Percentiles rank a stretch among this genome's conserved stretches.
These are phyloP conservation scores for Cutaneotrichosporon sp. DNA, from an alignment of 1,284 basidiomycete species.

Conservation along the genomic window DNA sequence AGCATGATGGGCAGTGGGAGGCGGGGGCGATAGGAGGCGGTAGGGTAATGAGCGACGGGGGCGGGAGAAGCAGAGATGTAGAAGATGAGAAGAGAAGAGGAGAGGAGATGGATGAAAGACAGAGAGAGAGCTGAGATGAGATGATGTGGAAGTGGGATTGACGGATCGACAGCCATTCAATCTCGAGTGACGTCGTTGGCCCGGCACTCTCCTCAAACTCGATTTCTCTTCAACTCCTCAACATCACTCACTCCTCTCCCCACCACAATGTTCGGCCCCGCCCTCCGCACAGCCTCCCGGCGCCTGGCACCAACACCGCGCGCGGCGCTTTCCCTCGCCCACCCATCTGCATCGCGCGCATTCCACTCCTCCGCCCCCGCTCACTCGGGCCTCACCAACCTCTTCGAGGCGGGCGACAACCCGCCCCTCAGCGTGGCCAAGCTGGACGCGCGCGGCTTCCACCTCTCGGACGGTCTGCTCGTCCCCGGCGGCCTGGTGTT, in stretches of 20 bases:
- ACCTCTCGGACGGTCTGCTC: slow-evolving; percentile 64
- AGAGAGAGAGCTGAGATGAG: no score
- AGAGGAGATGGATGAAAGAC: background rate
- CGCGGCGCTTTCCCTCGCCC: background rate
- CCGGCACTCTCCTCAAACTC: background rate
- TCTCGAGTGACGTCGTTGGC: background rate
- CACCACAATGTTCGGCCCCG: background rate
- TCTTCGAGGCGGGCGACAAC: slow-evolving; percentile 34
- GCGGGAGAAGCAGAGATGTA: background rate
- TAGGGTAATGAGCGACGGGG: background rate
- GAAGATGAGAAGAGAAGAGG: background rate
- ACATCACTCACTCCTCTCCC: background rate
- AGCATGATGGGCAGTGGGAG: background rate
- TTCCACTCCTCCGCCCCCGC: slow-evolving; percentile 13
- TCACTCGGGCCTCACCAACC: slow-evolving; percentile 25
- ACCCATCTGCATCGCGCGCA: background rate
- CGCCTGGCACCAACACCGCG: background rate
- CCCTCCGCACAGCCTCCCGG: background rate
- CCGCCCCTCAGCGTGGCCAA: slow-evolving; percentile 42
- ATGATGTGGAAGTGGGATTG: background rate
- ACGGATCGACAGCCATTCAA: no score
- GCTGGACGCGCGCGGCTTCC: slow-evolving; percentile 50
- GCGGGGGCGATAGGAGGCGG: background rate
- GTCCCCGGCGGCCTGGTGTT: slow-evolving; percentile 78
- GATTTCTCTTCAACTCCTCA: background rate